These are phyloP conservation scores for Pisolithus marmoratus DNA, from an alignment of 768 basidiomycete species.

Conservation along the genomic window DNA sequence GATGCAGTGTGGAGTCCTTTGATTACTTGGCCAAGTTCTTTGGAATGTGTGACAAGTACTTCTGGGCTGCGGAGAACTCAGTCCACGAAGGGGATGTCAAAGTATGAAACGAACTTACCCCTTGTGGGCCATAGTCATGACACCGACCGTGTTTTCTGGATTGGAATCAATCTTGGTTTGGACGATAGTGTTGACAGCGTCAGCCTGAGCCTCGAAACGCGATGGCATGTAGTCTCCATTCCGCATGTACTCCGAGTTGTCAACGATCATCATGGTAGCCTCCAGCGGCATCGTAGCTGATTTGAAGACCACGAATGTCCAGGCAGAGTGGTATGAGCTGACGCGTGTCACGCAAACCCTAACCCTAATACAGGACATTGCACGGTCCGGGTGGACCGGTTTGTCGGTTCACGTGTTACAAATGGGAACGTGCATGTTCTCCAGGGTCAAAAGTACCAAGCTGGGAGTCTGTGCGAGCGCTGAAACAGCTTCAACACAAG, in stretches of 20 bases:
- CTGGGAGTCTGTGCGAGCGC: too few species aligned
- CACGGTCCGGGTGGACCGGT: too few species aligned
- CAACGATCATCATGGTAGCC: conserved; percentile 96
- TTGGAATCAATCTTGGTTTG: conserved; percentile 93
- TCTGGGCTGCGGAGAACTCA: conserved; percentile 58
- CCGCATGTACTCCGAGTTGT: conserved; percentile 97
- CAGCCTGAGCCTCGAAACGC: conserved; percentile 85
- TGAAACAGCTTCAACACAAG: too few species aligned
- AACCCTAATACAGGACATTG: conserved; percentile 3
- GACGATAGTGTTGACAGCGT: conserved; percentile 87
- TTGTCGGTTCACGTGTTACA: too few species aligned
- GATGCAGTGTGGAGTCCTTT: conserved; percentile 66
- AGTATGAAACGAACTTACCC: conserved; percentile 49
- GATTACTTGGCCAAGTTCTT: conserved; percentile 90
- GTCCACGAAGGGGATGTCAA: not conserved
- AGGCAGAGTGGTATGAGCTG: conserved; percentile 7
- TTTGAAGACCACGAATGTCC: not conserved
- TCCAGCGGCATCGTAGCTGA: conserved; percentile 80
- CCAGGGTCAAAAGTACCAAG: too few species aligned
- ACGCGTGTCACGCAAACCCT: conserved; percentile 20
- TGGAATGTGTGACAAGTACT: conserved; percentile 93
- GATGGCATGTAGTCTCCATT: conserved; percentile 89
- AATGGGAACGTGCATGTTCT: too few species aligned
- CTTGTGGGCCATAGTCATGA: conserved; percentile 98
- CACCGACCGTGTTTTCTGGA: conserved; percentile 94